These are phyloP conservation scores for Vigna hirtella DNA, from an alignment of 306 rosid species.

Conservation along the genomic window DNA sequence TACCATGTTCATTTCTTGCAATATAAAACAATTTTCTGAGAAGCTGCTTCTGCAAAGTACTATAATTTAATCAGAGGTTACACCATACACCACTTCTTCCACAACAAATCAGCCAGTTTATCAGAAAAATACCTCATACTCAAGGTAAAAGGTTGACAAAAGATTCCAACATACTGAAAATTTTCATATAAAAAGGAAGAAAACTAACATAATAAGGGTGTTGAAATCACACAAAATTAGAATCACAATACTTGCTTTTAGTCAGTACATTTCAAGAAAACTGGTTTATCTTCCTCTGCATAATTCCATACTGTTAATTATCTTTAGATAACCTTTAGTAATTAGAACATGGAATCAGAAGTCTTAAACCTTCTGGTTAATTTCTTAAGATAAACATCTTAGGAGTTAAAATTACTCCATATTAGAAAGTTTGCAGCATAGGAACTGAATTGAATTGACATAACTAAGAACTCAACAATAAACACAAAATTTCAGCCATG, in stretches of 20 bases:
- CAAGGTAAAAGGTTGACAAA: too few relatives aligned
- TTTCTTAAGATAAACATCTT: too few relatives aligned
- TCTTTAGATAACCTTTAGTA: not conserved
- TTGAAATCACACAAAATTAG: not conserved
- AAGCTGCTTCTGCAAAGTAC: constrained; percentile 7
- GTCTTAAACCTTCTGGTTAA: not conserved
- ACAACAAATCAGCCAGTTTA: not conserved
- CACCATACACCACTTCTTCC: not conserved
- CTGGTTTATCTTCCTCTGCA: not conserved
- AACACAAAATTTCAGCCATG: too few relatives aligned
- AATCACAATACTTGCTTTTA: not conserved
- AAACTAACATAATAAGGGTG: not conserved
- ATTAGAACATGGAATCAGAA: not conserved
- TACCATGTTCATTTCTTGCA: not conserved
- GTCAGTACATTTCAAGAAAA: not conserved
- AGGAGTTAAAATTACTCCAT: not conserved
- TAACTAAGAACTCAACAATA: not conserved
- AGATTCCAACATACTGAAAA: not conserved
- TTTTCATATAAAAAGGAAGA: not conserved
- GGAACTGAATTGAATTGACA: not conserved
- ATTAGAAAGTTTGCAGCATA: not conserved
- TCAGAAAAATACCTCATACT: not conserved
- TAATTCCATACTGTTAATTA: not conserved
- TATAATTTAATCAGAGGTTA: not conserved
- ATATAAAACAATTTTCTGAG: not conserved